Evolutionary conservation across 176 grass and related monocot species (phyloP).

Genomic region (Triticum timopheevii): DNA sequence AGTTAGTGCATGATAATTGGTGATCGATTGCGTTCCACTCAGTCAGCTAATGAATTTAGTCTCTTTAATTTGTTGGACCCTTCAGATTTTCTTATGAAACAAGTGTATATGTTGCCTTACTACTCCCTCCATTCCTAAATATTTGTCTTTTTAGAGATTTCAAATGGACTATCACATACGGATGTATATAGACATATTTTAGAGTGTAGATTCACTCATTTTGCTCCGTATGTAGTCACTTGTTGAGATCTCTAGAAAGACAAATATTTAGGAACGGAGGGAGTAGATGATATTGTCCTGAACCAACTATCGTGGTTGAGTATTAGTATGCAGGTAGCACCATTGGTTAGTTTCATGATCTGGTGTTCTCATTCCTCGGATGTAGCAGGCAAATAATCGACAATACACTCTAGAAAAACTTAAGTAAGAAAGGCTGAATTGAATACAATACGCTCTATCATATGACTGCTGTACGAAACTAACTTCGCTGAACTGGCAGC

Average conservation of each 20-base stretch:
- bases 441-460: not conserved
- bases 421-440: not conserved
- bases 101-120: not conserved
- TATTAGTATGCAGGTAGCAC: not conserved
- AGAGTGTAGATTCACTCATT: too few species aligned
- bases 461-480: not conserved
- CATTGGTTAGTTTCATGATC: not conserved
- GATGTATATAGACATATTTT: too few species aligned
- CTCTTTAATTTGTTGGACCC: not conserved
- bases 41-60: not conserved
- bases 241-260: too few species aligned
- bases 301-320: not conserved
- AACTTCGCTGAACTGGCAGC: not conserved
- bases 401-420: not conserved
- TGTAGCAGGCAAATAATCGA: not conserved
- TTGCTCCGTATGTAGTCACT: too few species aligned
- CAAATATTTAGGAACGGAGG: too few species aligned
- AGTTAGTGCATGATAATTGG: not conserved
- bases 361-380: not conserved
- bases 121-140: too few species aligned
- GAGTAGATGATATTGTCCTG: not conserved
- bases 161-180: too few species aligned
- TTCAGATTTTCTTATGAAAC: not conserved
- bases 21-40: too few species aligned
- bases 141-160: too few species aligned